These are phyloP conservation scores for Sporormia fimetaria DNA, from an alignment of 495 filamentous ascomycete genomes.

Conservation along the genomic window DNA sequence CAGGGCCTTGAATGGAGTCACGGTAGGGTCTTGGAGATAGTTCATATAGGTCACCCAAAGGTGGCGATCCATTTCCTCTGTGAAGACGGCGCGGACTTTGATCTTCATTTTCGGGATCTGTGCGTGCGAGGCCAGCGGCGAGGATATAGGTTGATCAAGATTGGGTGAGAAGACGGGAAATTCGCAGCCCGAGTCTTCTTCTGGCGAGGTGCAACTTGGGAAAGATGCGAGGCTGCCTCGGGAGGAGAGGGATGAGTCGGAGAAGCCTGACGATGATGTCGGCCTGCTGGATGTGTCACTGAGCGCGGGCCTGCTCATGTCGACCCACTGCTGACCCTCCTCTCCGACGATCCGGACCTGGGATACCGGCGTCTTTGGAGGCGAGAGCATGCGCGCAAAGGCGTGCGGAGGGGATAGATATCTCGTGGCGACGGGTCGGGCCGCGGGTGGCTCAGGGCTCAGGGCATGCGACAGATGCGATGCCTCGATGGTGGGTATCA, in stretches of 20 bases:
- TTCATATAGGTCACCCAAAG: slow-evolving; percentile 82
- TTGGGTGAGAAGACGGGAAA: slow-evolving; percentile 40
- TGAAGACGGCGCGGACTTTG: slow-evolving; percentile 47
- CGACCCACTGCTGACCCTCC: slow-evolving; percentile 23
- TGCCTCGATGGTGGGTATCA: slow-evolving; percentile 52
- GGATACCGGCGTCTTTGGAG: slow-evolving; percentile 51
- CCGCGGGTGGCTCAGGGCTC: slow-evolving; percentile 19
- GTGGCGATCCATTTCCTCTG: slow-evolving; percentile 80
- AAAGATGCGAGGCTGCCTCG: slow-evolving; percentile 53
- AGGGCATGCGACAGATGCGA: slow-evolving; percentile 30
- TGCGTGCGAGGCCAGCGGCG: slow-evolving; percentile 18
- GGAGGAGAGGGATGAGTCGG: slow-evolving; percentile 60
- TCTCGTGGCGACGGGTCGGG: slow-evolving; percentile 26
- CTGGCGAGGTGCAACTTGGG: slow-evolving; percentile 56
- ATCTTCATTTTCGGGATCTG: slow-evolving; percentile 21
- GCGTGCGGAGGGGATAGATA: slow-evolving; percentile 42
- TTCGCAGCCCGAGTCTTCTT: slow-evolving; percentile 48
- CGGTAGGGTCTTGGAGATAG: slow-evolving; percentile 82
- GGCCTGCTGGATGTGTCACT: slow-evolving; percentile 41
- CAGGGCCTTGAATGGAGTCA: slow-evolving; percentile 86
- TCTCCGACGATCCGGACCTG: slow-evolving; percentile 33
- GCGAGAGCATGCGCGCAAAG: slow-evolving; percentile 38
- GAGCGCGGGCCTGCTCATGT: slow-evolving; percentile 13
- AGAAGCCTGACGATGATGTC: slow-evolving; percentile 48
- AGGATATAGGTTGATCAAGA: slow-evolving; percentile 28